Percentiles rank a stretch among this genome's conserved stretches.
phyloP scores from a whole-genome alignment of 2,329 filamentous ascomycete genomes.

The Aspergillus caelatus region DNA sequence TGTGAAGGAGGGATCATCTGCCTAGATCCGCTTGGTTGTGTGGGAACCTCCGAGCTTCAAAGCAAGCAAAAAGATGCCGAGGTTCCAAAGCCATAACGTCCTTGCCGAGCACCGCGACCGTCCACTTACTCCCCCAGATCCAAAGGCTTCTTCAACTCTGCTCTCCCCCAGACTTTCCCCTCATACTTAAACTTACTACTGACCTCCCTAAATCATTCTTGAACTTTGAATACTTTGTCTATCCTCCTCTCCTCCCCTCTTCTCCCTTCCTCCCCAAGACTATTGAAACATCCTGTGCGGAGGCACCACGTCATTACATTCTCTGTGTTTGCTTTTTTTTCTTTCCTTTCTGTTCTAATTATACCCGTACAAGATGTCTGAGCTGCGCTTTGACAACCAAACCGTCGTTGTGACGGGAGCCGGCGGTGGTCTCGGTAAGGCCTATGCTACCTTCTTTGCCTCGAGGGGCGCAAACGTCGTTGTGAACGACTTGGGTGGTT shows the following conservation, averaged over 20 bases:
- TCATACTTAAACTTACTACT: slow-evolving; percentile 10
- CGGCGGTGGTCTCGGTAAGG: slow-evolving; percentile 78
- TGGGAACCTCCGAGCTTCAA: slow-evolving; percentile 25
- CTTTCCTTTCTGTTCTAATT: slow-evolving; percentile 10
- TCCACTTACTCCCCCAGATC: slow-evolving; percentile 21
- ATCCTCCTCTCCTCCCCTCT: slow-evolving; percentile 15
- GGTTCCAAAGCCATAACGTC: slow-evolving; percentile 23
- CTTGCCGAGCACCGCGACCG: slow-evolving; percentile 35
- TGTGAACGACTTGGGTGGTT: slow-evolving; percentile 92
- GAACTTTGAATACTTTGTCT: neutral
- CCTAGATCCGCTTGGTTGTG: slow-evolving; percentile 24
- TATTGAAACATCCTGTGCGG: neutral
- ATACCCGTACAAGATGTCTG: slow-evolving; percentile 55
- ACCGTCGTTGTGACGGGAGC: slow-evolving; percentile 87
- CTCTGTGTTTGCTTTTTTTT: neutral
- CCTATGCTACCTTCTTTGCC: slow-evolving; percentile 86
- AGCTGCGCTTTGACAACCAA: slow-evolving; percentile 84
- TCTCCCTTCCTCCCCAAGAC: slow-evolving; percentile 15
- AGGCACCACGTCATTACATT: neutral
- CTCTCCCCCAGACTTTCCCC: slow-evolving; percentile 27
- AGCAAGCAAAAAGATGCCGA: slow-evolving; percentile 33
- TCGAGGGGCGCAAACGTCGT: slow-evolving; percentile 91
- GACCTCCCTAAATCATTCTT: slow-evolving; percentile 15
- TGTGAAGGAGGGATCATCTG: slow-evolving; percentile 35
- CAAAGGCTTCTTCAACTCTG: slow-evolving; percentile 25